These are phyloP conservation scores for Moniliophthora roreri DNA, from an alignment of 1,284 basidiomycete genomes.

Conservation along the genomic window DNA sequence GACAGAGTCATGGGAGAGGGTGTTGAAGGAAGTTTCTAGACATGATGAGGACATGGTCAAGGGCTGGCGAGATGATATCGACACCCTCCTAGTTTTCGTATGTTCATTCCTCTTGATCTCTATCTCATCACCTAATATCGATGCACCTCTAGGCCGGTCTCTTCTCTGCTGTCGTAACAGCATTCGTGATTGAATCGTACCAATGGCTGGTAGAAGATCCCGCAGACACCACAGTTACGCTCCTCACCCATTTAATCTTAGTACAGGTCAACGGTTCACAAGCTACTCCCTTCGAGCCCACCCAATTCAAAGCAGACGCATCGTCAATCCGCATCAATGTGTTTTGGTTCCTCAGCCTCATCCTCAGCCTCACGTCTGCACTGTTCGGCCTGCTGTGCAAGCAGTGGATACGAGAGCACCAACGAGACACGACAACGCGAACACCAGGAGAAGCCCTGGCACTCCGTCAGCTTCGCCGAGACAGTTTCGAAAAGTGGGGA, in stretches of 20 bases:
- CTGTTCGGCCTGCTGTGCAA: slow-evolving; percentile 21
- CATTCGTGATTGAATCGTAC: slow-evolving; percentile 21
- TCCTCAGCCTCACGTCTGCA: slow-evolving; percentile 19
- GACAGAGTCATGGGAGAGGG: too few species aligned
- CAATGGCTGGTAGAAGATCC: slow-evolving; percentile 17
- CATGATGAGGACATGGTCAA: too few species aligned
- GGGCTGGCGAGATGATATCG: too few species aligned
- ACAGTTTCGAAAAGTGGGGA: slow-evolving; percentile 27
- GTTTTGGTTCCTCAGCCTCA: slow-evolving; percentile 24
- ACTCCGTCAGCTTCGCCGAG: slow-evolving; percentile 24
- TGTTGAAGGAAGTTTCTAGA: too few species aligned
- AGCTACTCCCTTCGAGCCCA: neutral
- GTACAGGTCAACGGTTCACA: slow-evolving; percentile 3
- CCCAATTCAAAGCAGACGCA: neutral
- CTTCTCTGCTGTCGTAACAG: slow-evolving; percentile 22
- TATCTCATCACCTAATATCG: too few species aligned
- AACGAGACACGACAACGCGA: slow-evolving; percentile 14
- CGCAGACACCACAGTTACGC: slow-evolving; percentile 8
- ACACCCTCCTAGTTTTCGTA: too few species aligned
- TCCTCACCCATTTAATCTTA: slow-evolving; percentile 13
- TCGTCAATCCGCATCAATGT: slow-evolving; percentile 19
- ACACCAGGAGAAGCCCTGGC: slow-evolving; percentile 17
- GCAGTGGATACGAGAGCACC: slow-evolving; percentile 24
- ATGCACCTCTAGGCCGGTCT: slow-evolving; percentile 18
- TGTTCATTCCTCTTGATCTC: too few species aligned